Evolutionary conservation across 257 asterid genomes (phyloP), one percentile per base, ranked within the genome.

Genomic region (Knoxia roxburghii): DNA sequence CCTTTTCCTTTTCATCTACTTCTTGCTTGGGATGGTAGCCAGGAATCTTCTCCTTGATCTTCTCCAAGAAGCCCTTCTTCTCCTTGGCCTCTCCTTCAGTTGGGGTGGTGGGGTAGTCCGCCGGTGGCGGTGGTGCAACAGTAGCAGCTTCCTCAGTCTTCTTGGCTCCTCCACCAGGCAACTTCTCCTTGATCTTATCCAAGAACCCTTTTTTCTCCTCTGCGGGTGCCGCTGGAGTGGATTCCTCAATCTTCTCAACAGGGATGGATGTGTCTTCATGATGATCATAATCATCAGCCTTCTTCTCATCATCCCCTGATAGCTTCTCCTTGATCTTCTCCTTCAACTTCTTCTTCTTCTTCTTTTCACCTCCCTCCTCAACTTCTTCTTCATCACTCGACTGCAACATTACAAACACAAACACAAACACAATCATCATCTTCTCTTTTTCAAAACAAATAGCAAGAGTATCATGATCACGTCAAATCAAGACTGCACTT

Each of bases 41-140:
- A 1, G 96, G 99, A 6, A 93, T 65, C 71, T 93, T 93, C 79
- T 90, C 99, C 91, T 87, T 87, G 80, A 87, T 87, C 82, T 89
- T 89, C 2, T 82, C 89, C 66, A 89, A 77, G 72, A 91, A 80
- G 0, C 98, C 91, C 53, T 91, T 85, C 77, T 89, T 91, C 81
- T 91, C 95, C 65, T 79, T 90, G 0, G 73, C 65, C 30, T 82
- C 91, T 0, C 0, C 15, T 53, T 18, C 21, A 14, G 14, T 21
- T 37, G 41, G 41, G 41, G 41, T 4, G 41, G 41, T 9, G 41
- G 41, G 41, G 41, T 37, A 37, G 4, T 4, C 41, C 41, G 41
- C 41, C 41, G 41, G 41, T 9, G 9, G 6, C 41, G 41, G 41
- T 9, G 6, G 41, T 37, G 41, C 6, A 4, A 9, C 41, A 9